Conservation (phyloP, 257 asterid species). For the Nicotiana tabacum region DNA sequence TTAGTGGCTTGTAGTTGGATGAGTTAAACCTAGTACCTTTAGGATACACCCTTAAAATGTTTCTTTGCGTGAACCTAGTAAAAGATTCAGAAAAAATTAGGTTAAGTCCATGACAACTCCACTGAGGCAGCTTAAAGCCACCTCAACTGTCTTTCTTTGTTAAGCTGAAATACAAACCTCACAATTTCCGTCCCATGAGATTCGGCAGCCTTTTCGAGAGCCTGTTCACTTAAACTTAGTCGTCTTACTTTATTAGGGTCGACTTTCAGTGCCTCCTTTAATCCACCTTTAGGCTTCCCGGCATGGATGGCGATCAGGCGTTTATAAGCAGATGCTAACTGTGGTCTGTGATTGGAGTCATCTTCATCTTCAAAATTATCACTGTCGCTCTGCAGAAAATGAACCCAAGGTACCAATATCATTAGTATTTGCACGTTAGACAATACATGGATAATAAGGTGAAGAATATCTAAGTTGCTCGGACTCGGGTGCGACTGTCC, state of each 20-base stretch:
- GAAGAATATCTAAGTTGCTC: background rate
- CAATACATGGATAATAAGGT: background rate
- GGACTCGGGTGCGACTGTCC: too few species aligned
- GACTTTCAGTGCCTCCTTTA: conserved; percentile 58
- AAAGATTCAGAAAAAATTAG: conserved; percentile 16
- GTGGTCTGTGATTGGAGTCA: conserved; percentile 35
- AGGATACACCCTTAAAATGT: conserved; percentile 75
- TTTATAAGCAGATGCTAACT: conserved; percentile 48
- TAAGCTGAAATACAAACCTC: conserved; percentile 38
- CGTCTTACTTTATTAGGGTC: conserved; percentile 80
- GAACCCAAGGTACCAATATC: background rate
- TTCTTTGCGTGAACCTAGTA: conserved; percentile 71
- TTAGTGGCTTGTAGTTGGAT: conserved; percentile 75
- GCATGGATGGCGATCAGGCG: conserved; percentile 85
- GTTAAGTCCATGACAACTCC: background rate
- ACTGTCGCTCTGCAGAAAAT: conserved; percentile 12
- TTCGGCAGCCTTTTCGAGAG: conserved; percentile 69
- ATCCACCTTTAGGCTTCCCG: conserved; percentile 79
- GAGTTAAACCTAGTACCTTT: conserved; percentile 79
- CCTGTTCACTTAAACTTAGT: conserved; percentile 91
- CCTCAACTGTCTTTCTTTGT: background rate
- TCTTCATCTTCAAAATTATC: conserved; percentile 41
- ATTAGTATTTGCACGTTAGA: background rate
- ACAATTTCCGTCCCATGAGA: conserved; percentile 59
- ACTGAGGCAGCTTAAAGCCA: background rate